Conservation (phyloP, 768 basidiomycete genomes). For the Sistotremastrum suecicum region DNA sequence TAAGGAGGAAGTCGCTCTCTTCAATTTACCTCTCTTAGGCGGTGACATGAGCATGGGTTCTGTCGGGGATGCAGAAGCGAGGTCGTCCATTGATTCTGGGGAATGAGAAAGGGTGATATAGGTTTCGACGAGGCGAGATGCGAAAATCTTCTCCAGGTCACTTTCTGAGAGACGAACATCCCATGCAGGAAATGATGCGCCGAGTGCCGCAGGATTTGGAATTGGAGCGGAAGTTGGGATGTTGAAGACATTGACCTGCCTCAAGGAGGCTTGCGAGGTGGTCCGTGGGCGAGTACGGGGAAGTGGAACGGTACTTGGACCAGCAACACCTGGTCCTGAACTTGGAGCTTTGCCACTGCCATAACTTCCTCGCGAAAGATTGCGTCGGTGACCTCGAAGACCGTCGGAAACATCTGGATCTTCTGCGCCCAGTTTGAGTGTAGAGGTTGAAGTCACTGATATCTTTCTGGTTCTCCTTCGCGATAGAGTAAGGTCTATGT, state of each 20-base stretch:
- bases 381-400: slow-evolving; percentile 9
- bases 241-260: background rate
- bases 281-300: slow-evolving; percentile 10
- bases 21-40: slow-evolving; percentile 9
- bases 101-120: slow-evolving; percentile 47
- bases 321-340: slow-evolving; percentile 19
- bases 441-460: slow-evolving; percentile 42
- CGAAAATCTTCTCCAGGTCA: slow-evolving; percentile 54
- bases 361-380: slow-evolving; percentile 19
- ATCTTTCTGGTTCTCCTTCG: slow-evolving; percentile 46
- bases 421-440: slow-evolving; percentile 29
- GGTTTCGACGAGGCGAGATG: slow-evolving; percentile 64
- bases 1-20: slow-evolving; percentile 12
- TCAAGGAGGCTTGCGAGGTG: background rate
- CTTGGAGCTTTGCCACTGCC: slow-evolving; percentile 33
- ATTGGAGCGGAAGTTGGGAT: background rate
- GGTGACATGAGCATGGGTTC: slow-evolving; percentile 9
- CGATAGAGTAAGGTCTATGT: slow-evolving; percentile 47
- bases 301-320: slow-evolving; percentile 9
- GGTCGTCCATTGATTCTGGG: slow-evolving; percentile 10
- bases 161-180: slow-evolving; percentile 44
- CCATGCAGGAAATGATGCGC: background rate
- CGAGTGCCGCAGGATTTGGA: background rate
- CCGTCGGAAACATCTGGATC: slow-evolving; percentile 27
- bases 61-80: slow-evolving; percentile 11